Evolutionary conservation across 177 flowering plant genomes (phyloP).

Genomic region (Telopea speciosissima): DNA sequence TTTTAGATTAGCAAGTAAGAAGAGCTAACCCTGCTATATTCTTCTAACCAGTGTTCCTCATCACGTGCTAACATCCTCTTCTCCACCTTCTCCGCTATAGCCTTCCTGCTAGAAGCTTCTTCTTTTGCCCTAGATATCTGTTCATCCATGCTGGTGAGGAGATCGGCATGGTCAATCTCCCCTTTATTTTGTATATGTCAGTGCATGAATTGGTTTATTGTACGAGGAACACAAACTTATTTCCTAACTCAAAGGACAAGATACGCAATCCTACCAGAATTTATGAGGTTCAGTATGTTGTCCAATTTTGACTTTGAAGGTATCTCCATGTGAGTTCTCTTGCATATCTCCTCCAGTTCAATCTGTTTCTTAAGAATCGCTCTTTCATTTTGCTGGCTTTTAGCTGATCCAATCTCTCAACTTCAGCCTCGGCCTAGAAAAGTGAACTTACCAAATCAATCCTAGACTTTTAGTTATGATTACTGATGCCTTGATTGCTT

Average conservation of each 20-base stretch:
- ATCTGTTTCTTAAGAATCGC: conserved; percentile 49
- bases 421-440: conserved; percentile 84
- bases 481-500: conserved; percentile 1
- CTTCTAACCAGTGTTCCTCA: conserved; percentile 95
- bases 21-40: conserved; percentile 62
- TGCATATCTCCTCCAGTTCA: conserved; percentile 68
- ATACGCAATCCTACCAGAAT: conserved; percentile 45
- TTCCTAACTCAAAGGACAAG: conserved; percentile 18
- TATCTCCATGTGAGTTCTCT: conserved; percentile 73
- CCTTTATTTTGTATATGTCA: conserved; percentile 42
- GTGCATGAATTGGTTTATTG: conserved; percentile 8
- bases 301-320: conserved; percentile 64
- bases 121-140: conserved; percentile 76
- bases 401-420: conserved; percentile 75
- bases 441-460: background rate
- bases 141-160: conserved; percentile 80
- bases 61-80: conserved; percentile 77
- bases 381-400: conserved; percentile 95
- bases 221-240: conserved; percentile 9
- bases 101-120: conserved; percentile 76
- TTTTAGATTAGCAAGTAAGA: background rate
- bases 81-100: conserved; percentile 85
- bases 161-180: conserved; percentile 76
- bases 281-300: conserved; percentile 55
- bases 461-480: conserved; percentile 24